phyloP scores from a whole-genome alignment of 2,329 filamentous ascomycete genomes.

The Neofusicoccum umdonicola region DNA sequence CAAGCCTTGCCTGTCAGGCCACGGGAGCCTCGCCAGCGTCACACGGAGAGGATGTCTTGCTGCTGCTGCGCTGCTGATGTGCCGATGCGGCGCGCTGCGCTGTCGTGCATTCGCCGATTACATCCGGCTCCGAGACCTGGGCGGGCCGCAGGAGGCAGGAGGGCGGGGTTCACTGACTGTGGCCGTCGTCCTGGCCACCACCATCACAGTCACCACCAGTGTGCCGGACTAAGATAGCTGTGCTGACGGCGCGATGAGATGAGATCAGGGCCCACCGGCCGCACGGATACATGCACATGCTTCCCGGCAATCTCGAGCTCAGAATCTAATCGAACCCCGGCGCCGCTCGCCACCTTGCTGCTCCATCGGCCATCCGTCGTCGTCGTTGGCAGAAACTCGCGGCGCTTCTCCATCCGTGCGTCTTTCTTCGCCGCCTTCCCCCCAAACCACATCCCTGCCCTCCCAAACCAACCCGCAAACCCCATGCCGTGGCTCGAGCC shows the following conservation, averaged over 20 bases:
- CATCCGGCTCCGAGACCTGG: not conserved
- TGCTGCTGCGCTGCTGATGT: not conserved
- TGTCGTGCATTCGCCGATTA: not conserved
- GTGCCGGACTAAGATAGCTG: not conserved
- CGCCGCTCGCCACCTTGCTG: conserved; percentile 2
- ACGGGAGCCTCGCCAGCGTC: conserved; percentile 1
- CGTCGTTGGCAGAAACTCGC: not conserved
- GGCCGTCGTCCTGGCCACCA: not conserved
- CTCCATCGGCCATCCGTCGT: not conserved
- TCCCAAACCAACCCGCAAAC: not conserved
- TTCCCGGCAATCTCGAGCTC: not conserved
- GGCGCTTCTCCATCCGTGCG: not conserved
- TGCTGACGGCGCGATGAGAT: not conserved
- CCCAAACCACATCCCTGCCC: not conserved
- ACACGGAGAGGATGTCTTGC: conserved; percentile 8
- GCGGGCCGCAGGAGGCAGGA: not conserved
- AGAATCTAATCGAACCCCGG: not conserved
- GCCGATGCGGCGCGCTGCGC: not conserved
- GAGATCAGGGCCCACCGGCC: conserved; percentile 1
- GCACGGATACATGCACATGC: not conserved
- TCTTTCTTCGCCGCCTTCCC: not conserved
- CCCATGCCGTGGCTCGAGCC: conserved; percentile 6
- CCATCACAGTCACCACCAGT: not conserved
- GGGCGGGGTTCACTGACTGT: not conserved
- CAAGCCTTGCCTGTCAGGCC: conserved; percentile 2